Evolutionary conservation across 208 protist genomes (phyloP), one percentile per base, ranked within the genome.

Genomic region (Crithidia sp.): DNA sequence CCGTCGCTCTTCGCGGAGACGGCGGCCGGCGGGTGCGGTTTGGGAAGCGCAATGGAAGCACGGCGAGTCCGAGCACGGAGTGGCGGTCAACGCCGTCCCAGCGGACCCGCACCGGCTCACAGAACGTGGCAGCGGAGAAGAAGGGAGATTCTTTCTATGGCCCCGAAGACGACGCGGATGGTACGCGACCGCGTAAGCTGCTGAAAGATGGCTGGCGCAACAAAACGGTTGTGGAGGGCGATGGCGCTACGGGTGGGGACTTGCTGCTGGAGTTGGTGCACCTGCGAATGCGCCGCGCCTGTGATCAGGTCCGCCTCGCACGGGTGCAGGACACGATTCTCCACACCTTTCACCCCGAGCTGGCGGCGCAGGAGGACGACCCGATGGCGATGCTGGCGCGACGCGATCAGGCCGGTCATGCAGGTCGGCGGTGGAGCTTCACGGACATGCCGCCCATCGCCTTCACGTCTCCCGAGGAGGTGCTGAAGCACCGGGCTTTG

Each of bases 221-320:
- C 44, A 53, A 66, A 13, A 28, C 45, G 12, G 65, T 74, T 36
- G 44, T 64, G n/a, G 63, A 70, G 2, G 67, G 66, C 40, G 61
- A 57, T 36, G 72, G 59, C 13, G 44, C 41, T 17, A 79, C 73
- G 39, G 78, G 52, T 7, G 62, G 3, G 5, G 68, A 78, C 45
- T 59, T 83, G 16, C 53, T 83, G 47, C 67, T 49, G 44, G 78
- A 83, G 52, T 65, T 84, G 52, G 53, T 71, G 19, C 19, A 55
- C 9, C 67, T 77, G 47, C 79, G 79, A 19, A 68, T 84, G 70
- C 79, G 79, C 28, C 79, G 79, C 17, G 79, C 79, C 12, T 61
- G 56, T 53, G 76, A 79, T 58, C 78, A 67, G 45, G 55, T 67
- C 14, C 73, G 78, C 12, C 71, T 77, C 16, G 28, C 64, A 4